These are phyloP conservation scores for Tolypocladium amazonense DNA, from an alignment of 2,329 filamentous ascomycete genomes.

Conservation along the genomic window DNA sequence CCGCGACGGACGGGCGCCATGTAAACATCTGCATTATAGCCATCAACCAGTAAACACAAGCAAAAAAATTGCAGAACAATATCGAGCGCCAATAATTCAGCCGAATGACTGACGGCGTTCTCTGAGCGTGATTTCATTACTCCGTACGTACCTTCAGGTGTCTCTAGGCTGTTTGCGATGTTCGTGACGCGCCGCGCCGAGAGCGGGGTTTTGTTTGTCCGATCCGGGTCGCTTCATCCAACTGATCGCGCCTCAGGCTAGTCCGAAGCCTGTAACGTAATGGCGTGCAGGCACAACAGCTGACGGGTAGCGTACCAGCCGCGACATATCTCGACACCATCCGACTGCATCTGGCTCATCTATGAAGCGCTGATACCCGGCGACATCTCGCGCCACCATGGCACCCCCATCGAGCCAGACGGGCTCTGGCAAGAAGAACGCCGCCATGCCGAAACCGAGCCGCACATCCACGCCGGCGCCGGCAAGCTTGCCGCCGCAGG, in stretches of 20 bases:
- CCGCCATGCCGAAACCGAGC: conserved; percentile 55
- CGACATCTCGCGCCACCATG: conserved; percentile 27
- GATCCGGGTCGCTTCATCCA: background rate
- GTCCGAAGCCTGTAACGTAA: background rate
- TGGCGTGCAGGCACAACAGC: conserved; percentile 2
- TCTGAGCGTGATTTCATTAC: background rate
- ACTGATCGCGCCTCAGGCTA: background rate
- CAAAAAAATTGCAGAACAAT: background rate
- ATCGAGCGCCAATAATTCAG: background rate
- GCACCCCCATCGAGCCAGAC: conserved; percentile 48
- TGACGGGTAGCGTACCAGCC: background rate
- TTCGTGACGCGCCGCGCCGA: background rate
- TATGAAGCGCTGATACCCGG: conserved; percentile 1
- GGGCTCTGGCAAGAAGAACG: conserved; percentile 54
- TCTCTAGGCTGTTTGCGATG: no score
- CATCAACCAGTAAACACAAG: background rate
- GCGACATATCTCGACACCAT: background rate
- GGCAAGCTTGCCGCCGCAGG: conserved; percentile 42
- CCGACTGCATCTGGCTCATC: background rate
- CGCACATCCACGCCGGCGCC: conserved; percentile 64
- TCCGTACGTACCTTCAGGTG: background rate
- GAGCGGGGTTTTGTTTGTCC: background rate
- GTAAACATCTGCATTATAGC: background rate
- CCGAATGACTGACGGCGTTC: background rate
- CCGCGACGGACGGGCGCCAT: background rate